Conservation (phyloP, 306 rosid genomes). For the Dalbergia cultrata region DNA sequence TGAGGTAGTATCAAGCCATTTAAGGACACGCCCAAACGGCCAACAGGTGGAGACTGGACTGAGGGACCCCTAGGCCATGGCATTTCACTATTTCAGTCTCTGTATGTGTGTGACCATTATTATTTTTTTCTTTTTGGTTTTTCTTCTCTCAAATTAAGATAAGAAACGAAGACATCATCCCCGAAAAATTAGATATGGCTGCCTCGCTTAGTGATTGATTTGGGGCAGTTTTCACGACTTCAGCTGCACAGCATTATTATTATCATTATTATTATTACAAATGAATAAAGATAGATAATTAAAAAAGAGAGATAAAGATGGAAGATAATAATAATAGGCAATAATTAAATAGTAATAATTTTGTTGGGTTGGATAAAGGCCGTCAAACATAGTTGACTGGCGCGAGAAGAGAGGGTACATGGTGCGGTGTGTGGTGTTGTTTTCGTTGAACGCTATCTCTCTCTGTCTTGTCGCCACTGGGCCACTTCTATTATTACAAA, state of each 20-base stretch:
- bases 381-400: slow-evolving; percentile 69
- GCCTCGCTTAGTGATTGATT: not conserved
- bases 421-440: slow-evolving; percentile 15
- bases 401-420: slow-evolving; percentile 49
- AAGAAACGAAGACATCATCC: not conserved
- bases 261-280: not conserved
- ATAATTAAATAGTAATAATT: slow-evolving; percentile 59
- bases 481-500: slow-evolving; percentile 3
- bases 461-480: not conserved
- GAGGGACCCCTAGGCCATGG: slow-evolving; percentile 21
- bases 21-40: slow-evolving; percentile 4
- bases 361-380: slow-evolving; percentile 54
- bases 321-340: slow-evolving; percentile 25
- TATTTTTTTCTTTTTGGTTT: too few species aligned
- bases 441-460: slow-evolving; percentile 10
- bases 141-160: not conserved
- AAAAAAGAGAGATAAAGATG: not conserved
- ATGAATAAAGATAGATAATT: not conserved
- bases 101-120: not conserved
- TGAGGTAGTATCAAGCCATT: not conserved
- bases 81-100: slow-evolving; percentile 27
- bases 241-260: not conserved
- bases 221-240: slow-evolving; percentile 15
- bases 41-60: not conserved
- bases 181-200: not conserved